Evolutionary conservation across 2,329 filamentous ascomycete genomes (phyloP).

Genomic region (Botrytis pseudocinerea): DNA sequence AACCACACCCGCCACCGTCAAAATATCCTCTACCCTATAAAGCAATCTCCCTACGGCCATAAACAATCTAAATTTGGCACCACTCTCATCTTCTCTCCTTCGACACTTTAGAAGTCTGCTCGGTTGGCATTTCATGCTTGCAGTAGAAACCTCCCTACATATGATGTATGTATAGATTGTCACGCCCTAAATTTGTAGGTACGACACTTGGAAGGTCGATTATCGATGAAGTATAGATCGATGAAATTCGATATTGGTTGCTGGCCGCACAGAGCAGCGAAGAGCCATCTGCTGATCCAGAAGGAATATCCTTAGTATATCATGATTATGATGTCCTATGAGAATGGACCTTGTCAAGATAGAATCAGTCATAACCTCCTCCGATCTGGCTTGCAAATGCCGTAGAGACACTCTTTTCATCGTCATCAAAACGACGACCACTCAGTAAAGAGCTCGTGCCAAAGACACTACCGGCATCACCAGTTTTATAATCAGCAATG

Average conservation of each 20-base stretch:
- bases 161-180: slow-evolving; percentile 15
- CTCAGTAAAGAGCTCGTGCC: slow-evolving; percentile 55
- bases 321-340: slow-evolving; percentile 17
- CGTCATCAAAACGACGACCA: slow-evolving; percentile 68
- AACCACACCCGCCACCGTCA: slow-evolving; percentile 4
- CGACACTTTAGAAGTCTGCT: slow-evolving; percentile 12
- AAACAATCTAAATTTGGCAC: slow-evolving; percentile 21
- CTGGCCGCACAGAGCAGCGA: slow-evolving; percentile 19
- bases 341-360: slow-evolving; percentile 16
- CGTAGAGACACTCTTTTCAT: slow-evolving; percentile 93
- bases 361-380: slow-evolving; percentile 43
- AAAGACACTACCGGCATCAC: slow-evolving; percentile 65
- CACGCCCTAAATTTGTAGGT: slow-evolving; percentile 3
- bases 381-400: slow-evolving; percentile 96
- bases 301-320: slow-evolving; percentile 18
- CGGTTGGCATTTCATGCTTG: slow-evolving; percentile 12
- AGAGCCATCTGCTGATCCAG: slow-evolving; percentile 24
- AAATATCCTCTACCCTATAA: slow-evolving; percentile 11
- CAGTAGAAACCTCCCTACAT: slow-evolving; percentile 17
- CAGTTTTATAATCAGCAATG: slow-evolving; percentile 53
- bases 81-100: slow-evolving; percentile 17
- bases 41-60: slow-evolving; percentile 18
- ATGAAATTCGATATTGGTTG: slow-evolving; percentile 25
- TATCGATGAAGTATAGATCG: slow-evolving; percentile 23
- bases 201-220: slow-evolving; percentile 13